Percentiles rank a stretch among this genome's conserved stretches.
Conservation (phyloP, 306 rosid species). For the Vachellia collinsii region DNA sequence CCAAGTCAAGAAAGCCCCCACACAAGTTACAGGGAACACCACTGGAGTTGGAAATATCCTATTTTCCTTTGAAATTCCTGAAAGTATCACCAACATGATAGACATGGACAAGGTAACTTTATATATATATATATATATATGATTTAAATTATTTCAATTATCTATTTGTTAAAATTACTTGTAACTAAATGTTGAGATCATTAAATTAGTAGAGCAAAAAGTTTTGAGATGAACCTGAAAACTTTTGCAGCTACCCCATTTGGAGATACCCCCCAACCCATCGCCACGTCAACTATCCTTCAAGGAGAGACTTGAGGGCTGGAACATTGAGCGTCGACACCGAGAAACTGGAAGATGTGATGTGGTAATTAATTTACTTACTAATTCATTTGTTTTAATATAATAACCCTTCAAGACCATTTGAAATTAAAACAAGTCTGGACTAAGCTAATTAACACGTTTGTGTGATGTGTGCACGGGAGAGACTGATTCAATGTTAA, state of each 20-base stretch:
- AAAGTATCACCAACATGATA: neutral
- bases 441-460: too few relatives aligned
- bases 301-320: constrained; percentile 21
- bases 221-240: neutral
- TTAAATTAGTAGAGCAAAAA: too few relatives aligned
- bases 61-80: constrained; percentile 1
- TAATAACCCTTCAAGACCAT: too few relatives aligned
- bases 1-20: neutral
- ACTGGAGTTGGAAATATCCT: neutral
- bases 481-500: too few relatives aligned
- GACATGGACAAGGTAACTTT: constrained; percentile 27
- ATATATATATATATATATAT: neutral
- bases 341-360: neutral
- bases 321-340: constrained; percentile 19
- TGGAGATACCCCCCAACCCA: neutral
- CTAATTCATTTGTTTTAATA: too few relatives aligned
- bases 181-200: neutral
- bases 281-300: neutral
- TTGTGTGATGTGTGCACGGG: too few relatives aligned
- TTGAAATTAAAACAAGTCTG: too few relatives aligned
- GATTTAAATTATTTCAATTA: neutral
- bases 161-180: neutral
- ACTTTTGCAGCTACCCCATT: constrained; percentile 13
- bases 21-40: neutral
- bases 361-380: neutral